Evolutionary conservation across 805 yeast genomes (phyloP).

Genomic region (Cyberlindnera mycetangii): DNA sequence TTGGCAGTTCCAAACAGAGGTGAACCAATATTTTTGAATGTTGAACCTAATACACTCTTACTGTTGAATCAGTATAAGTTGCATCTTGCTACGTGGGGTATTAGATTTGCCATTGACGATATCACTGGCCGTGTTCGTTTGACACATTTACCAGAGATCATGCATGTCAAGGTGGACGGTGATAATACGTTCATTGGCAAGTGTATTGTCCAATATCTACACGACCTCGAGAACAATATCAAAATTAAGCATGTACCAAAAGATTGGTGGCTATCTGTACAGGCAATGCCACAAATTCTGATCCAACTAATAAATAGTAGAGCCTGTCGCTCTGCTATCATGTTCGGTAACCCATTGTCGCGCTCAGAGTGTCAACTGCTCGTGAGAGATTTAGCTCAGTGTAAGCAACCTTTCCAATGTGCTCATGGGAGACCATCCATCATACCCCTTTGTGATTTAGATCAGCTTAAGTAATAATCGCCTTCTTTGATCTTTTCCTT

Average conservation of each 20-base stretch:
- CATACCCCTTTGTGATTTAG: constrained; percentile 44
- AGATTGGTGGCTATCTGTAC: constrained; percentile 38
- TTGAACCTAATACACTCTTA: constrained; percentile 33
- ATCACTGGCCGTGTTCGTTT: constrained; percentile 24
- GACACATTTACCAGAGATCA: constrained; percentile 44
- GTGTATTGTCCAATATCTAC: constrained; percentile 41
- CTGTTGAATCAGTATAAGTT: constrained; percentile 30
- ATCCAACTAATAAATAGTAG: constrained; percentile 50
- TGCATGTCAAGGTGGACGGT: constrained; percentile 32
- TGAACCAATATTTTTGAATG: constrained; percentile 6
- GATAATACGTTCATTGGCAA: constrained; percentile 32
- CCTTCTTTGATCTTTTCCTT: too few relatives aligned
- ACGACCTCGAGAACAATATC: constrained; percentile 37
- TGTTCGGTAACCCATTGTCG: constrained; percentile 61
- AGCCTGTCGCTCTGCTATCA: constrained; percentile 69
- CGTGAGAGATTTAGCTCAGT: constrained; percentile 40
- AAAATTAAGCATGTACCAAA: constrained; percentile 25
- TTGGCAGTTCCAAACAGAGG: constrained; percentile 16
- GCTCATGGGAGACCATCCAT: constrained; percentile 85
- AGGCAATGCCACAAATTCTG: constrained; percentile 49
- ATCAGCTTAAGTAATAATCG: constrained; percentile 2
- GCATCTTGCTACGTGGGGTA: constrained; percentile 45
- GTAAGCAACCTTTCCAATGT: constrained; percentile 69
- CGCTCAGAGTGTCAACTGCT: constrained; percentile 42
- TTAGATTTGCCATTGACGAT: constrained; percentile 25